These are phyloP conservation scores for Hypseocharis bilobata DNA, from an alignment of 441 rosid species.

Conservation along the genomic window DNA sequence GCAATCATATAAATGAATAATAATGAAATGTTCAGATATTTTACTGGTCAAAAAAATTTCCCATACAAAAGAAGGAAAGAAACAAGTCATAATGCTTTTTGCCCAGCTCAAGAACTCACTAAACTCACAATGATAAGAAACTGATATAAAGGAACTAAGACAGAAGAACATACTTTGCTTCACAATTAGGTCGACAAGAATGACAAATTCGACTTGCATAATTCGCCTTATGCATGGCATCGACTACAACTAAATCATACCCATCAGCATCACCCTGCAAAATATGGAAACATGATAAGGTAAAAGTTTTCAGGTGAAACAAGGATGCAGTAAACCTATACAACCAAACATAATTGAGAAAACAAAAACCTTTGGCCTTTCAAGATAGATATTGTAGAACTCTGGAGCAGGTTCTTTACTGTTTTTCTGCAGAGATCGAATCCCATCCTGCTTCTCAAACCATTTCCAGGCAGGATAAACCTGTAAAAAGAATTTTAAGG, in stretches of 20 bases:
- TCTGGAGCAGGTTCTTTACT: constrained; percentile 97
- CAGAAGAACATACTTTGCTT: constrained; percentile 71
- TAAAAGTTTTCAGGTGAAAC: constrained; percentile 17
- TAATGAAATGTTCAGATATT: too few relatives aligned
- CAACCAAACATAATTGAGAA: constrained; percentile 14
- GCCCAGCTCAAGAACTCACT: too few relatives aligned
- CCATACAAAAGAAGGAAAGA: too few relatives aligned
- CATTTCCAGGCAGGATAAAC: constrained; percentile 99
- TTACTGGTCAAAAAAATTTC: too few relatives aligned
- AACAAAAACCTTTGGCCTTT: constrained; percentile 88
- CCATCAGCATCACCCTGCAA: constrained; percentile 98
- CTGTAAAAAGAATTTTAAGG: constrained; percentile 31
- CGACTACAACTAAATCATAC: constrained; percentile 96
- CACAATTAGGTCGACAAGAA: constrained; percentile 98
- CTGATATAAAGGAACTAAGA: neutral
- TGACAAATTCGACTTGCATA: constrained; percentile 99
- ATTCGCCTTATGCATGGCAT: constrained; percentile 99
- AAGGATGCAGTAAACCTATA: constrained; percentile 2
- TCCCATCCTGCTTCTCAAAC: constrained; percentile 99
- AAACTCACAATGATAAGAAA: neutral
- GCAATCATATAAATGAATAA: too few relatives aligned
- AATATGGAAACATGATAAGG: constrained; percentile 23
- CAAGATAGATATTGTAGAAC: constrained; percentile 95
- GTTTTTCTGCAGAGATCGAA: constrained; percentile 85
- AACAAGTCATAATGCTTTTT: too few relatives aligned